These are phyloP conservation scores for Geotrichum europaeum DNA, from an alignment of 1,139 yeast genomes.

Conservation along the genomic window DNA sequence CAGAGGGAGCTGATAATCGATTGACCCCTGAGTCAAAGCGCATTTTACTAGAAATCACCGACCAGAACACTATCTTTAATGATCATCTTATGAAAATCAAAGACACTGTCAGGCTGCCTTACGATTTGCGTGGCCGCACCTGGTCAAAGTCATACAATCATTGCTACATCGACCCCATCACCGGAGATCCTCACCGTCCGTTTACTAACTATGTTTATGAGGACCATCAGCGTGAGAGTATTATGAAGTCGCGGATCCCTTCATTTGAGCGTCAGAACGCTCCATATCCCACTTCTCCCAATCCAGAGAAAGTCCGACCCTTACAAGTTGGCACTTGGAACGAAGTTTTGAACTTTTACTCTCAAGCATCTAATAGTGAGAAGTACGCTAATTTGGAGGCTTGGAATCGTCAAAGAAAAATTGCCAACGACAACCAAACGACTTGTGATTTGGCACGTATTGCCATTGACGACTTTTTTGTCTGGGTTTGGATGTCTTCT, in stretches of 20 bases:
- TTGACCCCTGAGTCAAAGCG: constrained; percentile 71
- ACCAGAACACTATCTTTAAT: constrained; percentile 27
- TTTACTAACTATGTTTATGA: constrained; percentile 30
- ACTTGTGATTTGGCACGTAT: constrained; percentile 59
- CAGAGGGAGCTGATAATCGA: constrained; percentile 53
- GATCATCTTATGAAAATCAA: constrained; percentile 27
- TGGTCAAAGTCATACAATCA: constrained; percentile 35
- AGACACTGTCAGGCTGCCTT: constrained; percentile 25
- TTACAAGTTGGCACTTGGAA: constrained; percentile 9
- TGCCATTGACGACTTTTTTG: constrained; percentile 76
- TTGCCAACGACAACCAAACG: constrained; percentile 22
- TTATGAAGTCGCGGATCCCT: constrained; percentile 22
- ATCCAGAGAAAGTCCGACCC: background rate
- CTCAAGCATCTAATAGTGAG: background rate
- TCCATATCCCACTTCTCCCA: constrained; percentile 27
- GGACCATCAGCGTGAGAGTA: constrained; percentile 23
- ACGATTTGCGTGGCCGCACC: constrained; percentile 42
- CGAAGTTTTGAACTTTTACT: constrained; percentile 4
- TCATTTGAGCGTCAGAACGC: constrained; percentile 23
- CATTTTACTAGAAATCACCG: constrained; percentile 47
- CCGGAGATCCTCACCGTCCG: constrained; percentile 29
- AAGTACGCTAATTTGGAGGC: constrained; percentile 1
- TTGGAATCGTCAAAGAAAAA: constrained; percentile 5
- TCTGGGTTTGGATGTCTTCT: constrained; percentile 86
- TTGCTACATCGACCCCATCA: constrained; percentile 28